Evolutionary conservation across 306 rosid species (phyloP).

Genomic region (Sicyos baderoa): DNA sequence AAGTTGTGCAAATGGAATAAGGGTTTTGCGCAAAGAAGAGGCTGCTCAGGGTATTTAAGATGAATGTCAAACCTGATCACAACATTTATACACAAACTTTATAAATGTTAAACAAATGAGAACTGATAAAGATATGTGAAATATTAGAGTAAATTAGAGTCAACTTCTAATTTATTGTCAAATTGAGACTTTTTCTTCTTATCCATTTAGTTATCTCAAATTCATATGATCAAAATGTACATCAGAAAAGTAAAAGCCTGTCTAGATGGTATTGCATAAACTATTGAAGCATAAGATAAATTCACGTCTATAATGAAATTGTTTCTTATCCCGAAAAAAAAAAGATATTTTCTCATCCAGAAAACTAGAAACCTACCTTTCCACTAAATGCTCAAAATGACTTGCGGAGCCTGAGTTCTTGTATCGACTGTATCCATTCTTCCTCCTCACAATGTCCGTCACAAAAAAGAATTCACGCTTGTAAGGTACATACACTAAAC

Average conservation of each 20-base stretch:
- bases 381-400: conserved; percentile 37
- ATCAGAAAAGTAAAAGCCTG: background rate
- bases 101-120: background rate
- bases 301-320: too few species aligned
- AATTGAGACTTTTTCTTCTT: background rate
- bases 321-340: too few species aligned
- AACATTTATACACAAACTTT: conserved; percentile 20
- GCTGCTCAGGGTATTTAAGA: conserved; percentile 67
- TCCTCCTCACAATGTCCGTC: conserved; percentile 32
- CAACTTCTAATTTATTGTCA: background rate
- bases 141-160: background rate
- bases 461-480: conserved; percentile 48
- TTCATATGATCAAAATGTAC: background rate
- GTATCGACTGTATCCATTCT: conserved; percentile 51
- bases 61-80: conserved; percentile 59
- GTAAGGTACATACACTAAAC: conserved; percentile 68
- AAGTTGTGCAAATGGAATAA: conserved; percentile 64
- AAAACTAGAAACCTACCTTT: conserved; percentile 41
- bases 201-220: background rate
- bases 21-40: conserved; percentile 66
- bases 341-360: background rate
- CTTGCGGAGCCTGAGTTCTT: conserved; percentile 34
- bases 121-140: background rate
- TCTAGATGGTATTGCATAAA: background rate
- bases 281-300: conserved; percentile 8